These are phyloP conservation scores for Alternaria sp. DNA, from an alignment of 2,329 filamentous ascomycete genomes.

Conservation along the genomic window DNA sequence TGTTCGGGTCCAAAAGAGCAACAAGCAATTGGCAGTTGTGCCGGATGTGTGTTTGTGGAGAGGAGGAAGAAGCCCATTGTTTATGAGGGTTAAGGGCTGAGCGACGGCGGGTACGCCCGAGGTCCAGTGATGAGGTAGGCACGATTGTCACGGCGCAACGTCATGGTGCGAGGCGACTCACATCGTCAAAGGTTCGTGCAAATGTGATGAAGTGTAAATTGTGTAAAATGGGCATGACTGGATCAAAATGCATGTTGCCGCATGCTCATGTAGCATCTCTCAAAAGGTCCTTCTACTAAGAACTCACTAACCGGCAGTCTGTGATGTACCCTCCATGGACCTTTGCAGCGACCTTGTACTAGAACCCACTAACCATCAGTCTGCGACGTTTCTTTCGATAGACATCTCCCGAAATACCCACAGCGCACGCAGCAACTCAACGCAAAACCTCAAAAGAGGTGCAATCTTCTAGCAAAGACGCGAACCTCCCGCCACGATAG, in stretches of 20 bases:
- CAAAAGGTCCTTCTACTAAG: neutral
- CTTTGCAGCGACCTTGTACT: neutral
- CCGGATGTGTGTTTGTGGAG: conserved; percentile 2
- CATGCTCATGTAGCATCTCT: neutral
- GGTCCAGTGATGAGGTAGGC: conserved; percentile 5
- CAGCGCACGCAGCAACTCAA: neutral
- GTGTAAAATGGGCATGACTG: neutral
- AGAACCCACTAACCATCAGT: neutral
- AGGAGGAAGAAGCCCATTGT: conserved; percentile 10
- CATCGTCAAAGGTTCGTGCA: neutral
- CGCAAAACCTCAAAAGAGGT: neutral
- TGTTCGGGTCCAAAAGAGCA: conserved; percentile 24
- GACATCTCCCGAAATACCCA: neutral
- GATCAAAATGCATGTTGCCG: neutral
- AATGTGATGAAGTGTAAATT: neutral
- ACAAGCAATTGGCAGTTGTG: conserved; percentile 19
- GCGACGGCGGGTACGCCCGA: neutral
- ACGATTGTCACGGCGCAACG: conserved; percentile 5
- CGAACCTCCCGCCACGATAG: neutral
- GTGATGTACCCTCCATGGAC: neutral
- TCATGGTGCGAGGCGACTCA: neutral
- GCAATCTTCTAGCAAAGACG: neutral
- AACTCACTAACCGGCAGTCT: neutral
- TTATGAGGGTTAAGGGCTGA: neutral
- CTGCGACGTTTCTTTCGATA: neutral